Evolutionary conservation across 805 yeast species (phyloP), one percentile per base, ranked within the genome.

Genomic region (Lachancea quebecensis): DNA sequence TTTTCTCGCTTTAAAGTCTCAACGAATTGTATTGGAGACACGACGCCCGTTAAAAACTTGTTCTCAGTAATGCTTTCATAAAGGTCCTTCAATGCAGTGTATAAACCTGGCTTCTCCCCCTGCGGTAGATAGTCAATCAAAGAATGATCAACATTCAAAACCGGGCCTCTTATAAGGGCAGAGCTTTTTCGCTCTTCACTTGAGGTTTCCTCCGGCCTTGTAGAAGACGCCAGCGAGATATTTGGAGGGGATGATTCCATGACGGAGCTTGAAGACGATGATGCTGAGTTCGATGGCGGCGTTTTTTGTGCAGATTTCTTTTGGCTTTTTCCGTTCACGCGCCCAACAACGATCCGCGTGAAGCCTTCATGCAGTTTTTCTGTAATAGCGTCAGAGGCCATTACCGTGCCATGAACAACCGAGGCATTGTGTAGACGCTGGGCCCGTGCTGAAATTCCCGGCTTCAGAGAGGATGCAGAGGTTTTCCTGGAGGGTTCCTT

Each of bases 51-150:
- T 16, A 74, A 70, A 4, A 83, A 72, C 42, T 68, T 67, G 59
- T 81, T 78, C 62, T 88, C 96, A 6, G 78, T 72, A 74, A 91
- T 84, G 47, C 84, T 68, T 60, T 89, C 96, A 61, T 86, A 91
- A 10, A 88, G 68, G 61, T 93, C 99, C 58, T 86, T 87, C 47
- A 91, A 67, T 0, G 93, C 78, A 1, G 83, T 73, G 51, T 75
- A 81, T 35, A 85, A 61, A 65, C 52, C 75, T 10, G 60, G 73
- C 10, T 67, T 62, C 68, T 74, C 65, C 25, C 66, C 72, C 1
- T 53, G 36, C 14, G 48, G 42, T n/a, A 45, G 41, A 57, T 82
- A 81, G 10, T 67, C 62, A 47, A 73, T 72, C 41, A 81, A 64
- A 35, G 52, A 50, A 49, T 79, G 79, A 59, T 91, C 97, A 37